phyloP scores from a whole-genome alignment of 2,329 filamentous ascomycete genomes.

The Nothophaeocryptopus gaeumannii region DNA sequence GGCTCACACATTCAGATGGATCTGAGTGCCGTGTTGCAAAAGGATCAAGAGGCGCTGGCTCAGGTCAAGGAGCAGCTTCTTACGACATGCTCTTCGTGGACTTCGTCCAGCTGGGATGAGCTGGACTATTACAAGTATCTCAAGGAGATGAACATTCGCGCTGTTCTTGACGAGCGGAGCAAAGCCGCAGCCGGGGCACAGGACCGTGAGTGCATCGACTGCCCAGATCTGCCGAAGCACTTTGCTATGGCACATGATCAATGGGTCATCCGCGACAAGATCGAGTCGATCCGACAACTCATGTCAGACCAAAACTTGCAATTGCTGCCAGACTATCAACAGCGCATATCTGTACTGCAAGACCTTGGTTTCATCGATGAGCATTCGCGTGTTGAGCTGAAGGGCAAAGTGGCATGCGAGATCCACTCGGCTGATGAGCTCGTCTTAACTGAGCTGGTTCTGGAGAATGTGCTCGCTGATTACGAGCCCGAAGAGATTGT shows the following conservation, averaged over 20 bases:
- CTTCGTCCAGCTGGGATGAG: conserved; percentile 74
- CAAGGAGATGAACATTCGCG: conserved; percentile 77
- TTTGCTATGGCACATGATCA: conserved; percentile 96
- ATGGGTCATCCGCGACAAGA: conserved; percentile 94
- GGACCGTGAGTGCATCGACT: conserved; percentile 63
- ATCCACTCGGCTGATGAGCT: conserved; percentile 96
- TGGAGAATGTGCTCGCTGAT: conserved; percentile 93
- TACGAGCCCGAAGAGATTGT: conserved; percentile 97
- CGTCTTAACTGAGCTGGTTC: conserved; percentile 89
- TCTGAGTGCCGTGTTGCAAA: conserved; percentile 39
- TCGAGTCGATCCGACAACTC: conserved; percentile 77
- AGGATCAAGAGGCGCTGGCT: conserved; percentile 49
- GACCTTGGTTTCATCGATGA: conserved; percentile 91
- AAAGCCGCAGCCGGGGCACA: conserved; percentile 63
- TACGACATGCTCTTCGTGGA: conserved; percentile 71
- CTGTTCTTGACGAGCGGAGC: conserved; percentile 70
- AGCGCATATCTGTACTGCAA: conserved; percentile 85
- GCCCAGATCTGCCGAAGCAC: conserved; percentile 81
- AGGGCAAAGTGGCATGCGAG: conserved; percentile 97
- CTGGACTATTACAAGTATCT: conserved; percentile 71
- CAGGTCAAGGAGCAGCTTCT: conserved; percentile 67
- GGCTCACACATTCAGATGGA: conserved; percentile 53
- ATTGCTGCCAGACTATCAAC: conserved; percentile 92
- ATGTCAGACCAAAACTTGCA: conserved; percentile 97
- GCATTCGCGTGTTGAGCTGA: conserved; percentile 82